Percentiles rank a stretch among this genome's conserved stretches.
phyloP scores from a whole-genome alignment of 2,329 filamentous ascomycete genomes.

The Pseudogymnoascus sp. region DNA sequence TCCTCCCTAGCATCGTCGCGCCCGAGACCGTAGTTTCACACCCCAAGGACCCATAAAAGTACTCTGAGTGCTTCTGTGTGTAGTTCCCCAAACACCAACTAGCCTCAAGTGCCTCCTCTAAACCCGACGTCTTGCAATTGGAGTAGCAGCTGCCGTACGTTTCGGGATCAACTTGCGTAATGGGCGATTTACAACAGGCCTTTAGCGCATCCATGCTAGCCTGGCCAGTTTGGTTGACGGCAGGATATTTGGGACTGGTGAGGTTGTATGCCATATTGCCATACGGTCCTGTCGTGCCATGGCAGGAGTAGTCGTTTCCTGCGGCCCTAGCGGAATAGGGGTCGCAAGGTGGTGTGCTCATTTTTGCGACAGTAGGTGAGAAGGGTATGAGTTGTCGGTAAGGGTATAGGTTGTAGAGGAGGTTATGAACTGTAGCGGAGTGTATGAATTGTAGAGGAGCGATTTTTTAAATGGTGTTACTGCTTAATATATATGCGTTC shows the following conservation, averaged over 20 bases:
- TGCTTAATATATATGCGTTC: background rate
- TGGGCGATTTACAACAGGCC: background rate
- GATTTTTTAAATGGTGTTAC: background rate
- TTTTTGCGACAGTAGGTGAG: background rate
- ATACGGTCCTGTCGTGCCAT: background rate
- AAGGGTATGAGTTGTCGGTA: background rate
- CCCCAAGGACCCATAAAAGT: background rate
- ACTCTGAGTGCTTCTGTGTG: background rate
- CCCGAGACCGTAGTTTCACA: background rate
- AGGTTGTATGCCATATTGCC: background rate
- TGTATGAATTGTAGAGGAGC: no score
- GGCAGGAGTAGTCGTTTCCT: background rate
- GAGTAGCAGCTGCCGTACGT: background rate
- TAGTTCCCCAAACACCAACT: background rate
- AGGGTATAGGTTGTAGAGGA: background rate
- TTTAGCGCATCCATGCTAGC: background rate
- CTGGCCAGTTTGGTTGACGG: background rate
- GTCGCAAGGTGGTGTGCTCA: background rate
- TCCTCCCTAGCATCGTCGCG: no score
- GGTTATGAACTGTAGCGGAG: no score
- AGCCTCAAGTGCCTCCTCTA: background rate
- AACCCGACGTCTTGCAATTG: background rate
- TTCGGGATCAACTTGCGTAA: background rate
- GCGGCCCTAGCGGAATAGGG: background rate
- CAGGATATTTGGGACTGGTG: background rate